Percentiles rank a stretch among this genome's conserved stretches.
phyloP scores from a whole-genome alignment of 1,284 basidiomycete genomes.

The Sanghuangporus weigelae region DNA sequence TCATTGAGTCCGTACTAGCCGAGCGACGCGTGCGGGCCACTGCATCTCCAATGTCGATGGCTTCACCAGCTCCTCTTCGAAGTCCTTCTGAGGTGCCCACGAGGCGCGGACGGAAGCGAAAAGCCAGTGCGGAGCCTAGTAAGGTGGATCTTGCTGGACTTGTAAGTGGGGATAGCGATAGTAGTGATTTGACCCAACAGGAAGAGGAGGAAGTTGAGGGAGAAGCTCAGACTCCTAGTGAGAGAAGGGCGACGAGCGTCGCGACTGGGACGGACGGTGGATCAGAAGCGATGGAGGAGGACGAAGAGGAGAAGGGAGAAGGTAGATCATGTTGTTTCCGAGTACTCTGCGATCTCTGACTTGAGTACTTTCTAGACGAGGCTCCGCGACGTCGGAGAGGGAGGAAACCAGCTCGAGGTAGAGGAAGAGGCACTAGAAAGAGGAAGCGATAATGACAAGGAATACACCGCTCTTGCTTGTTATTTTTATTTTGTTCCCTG shows the following conservation, averaged over 20 bases:
- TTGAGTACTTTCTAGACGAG: slow-evolving; percentile 1
- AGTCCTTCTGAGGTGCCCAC: slow-evolving; percentile 35
- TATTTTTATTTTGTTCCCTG: not conserved
- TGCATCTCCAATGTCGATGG: slow-evolving; percentile 43
- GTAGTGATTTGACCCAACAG: slow-evolving; percentile 73
- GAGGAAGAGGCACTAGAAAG: not conserved
- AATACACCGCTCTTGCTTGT: not conserved
- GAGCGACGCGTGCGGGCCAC: slow-evolving; percentile 60
- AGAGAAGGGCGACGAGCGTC: slow-evolving; percentile 37
- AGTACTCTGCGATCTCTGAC: not conserved
- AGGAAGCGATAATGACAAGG: slow-evolving; percentile 9
- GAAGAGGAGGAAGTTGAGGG: slow-evolving; percentile 50
- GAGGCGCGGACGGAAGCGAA: slow-evolving; percentile 29
- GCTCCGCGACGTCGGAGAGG: slow-evolving; percentile 9
- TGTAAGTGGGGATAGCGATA: slow-evolving; percentile 72
- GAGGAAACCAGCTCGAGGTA: slow-evolving; percentile 9
- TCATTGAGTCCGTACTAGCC: slow-evolving; percentile 52
- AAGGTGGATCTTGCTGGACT: slow-evolving; percentile 55
- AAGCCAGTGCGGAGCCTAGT: slow-evolving; percentile 26
- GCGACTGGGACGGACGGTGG: slow-evolving; percentile 66
- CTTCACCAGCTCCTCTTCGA: slow-evolving; percentile 32
- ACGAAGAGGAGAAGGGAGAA: slow-evolving; percentile 47
- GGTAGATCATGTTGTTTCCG: not conserved
- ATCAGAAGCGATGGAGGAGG: slow-evolving; percentile 57
- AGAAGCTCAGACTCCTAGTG: slow-evolving; percentile 44